Conservation (phyloP, 495 filamentous ascomycete genomes). For the Amphirosellinia nigrospora region DNA sequence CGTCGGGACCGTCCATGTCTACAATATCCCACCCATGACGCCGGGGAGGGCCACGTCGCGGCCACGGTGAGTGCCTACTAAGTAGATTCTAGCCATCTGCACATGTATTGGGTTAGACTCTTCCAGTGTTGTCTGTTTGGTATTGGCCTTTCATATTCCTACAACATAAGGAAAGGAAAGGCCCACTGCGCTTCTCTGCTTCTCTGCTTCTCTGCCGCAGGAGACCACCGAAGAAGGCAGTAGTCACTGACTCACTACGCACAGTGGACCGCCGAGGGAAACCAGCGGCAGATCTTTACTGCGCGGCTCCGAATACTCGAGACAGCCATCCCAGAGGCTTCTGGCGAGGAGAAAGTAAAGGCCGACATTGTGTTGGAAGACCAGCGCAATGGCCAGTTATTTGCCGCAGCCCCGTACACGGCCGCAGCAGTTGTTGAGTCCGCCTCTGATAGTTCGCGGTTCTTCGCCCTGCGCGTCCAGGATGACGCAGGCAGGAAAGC, state of each 20-base stretch:
- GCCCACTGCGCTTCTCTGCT: not conserved
- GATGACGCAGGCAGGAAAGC: constrained; percentile 73
- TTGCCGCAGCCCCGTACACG: constrained; percentile 80
- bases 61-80: constrained; percentile 39
- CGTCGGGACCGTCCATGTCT: constrained; percentile 73
- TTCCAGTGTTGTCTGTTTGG: not conserved
- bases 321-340: constrained; percentile 59
- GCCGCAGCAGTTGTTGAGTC: constrained; percentile 66
- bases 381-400: constrained; percentile 68
- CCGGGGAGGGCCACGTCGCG: constrained; percentile 77
- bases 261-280: constrained; percentile 72
- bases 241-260: constrained; percentile 20
- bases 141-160: not conserved
- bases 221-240: not conserved
- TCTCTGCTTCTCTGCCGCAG: not conserved
- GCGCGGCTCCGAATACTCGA: constrained; percentile 80
- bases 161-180: too few relatives aligned
- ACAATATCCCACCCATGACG: constrained; percentile 75
- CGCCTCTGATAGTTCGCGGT: constrained; percentile 73
- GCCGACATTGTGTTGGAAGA: constrained; percentile 80
- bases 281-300: constrained; percentile 77
- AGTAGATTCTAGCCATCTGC: constrained; percentile 5
- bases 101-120: not conserved
- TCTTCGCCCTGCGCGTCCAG: constrained; percentile 80
- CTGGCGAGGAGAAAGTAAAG: constrained; percentile 61